Evolutionary conservation across 169 alveolate species (phyloP).

Genomic region (Perkinsus marinus): DNA sequence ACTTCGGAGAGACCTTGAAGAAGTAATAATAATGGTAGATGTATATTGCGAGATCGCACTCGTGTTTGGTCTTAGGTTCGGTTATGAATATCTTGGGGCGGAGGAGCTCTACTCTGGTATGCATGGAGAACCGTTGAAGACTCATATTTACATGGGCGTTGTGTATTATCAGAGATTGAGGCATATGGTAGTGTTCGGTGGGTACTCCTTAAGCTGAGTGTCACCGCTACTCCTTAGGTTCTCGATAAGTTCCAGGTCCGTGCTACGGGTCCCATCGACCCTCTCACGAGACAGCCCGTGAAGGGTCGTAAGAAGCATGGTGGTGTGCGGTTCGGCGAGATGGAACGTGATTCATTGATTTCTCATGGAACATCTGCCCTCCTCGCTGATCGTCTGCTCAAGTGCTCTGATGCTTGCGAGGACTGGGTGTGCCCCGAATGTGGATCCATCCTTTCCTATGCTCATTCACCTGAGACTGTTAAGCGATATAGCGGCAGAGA

Average conservation of each 20-base stretch:
- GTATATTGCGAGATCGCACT: background rate
- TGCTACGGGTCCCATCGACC: conserved; percentile 95
- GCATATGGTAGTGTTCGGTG: conserved; percentile 94
- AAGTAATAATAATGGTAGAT: background rate
- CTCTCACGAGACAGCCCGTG: conserved; percentile 95
- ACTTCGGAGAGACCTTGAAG: conserved; percentile 34
- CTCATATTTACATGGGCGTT: conserved; percentile 95
- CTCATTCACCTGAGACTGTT: conserved; percentile 2
- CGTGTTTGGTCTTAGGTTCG: conserved; percentile 33
- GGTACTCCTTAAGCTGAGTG: background rate
- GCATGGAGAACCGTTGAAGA: conserved; percentile 85
- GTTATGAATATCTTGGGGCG: conserved; percentile 94
- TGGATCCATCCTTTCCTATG: conserved; percentile 73
- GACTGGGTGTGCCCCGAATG: conserved; percentile 95
- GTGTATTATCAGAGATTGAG: conserved; percentile 96
- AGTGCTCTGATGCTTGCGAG: conserved; percentile 92
- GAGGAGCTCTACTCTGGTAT: conserved; percentile 96
- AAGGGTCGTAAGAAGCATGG: conserved; percentile 98
- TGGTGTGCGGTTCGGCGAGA: conserved; percentile 99
- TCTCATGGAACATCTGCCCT: conserved; percentile 96
- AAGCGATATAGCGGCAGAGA: conserved; percentile 22
- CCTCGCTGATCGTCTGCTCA: conserved; percentile 86
- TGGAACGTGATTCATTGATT: conserved; percentile 98
- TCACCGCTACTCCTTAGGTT: background rate
- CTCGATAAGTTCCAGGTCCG: conserved; percentile 71